phyloP scores from a whole-genome alignment of 306 rosid species.

The Citrullus colocynthis region DNA sequence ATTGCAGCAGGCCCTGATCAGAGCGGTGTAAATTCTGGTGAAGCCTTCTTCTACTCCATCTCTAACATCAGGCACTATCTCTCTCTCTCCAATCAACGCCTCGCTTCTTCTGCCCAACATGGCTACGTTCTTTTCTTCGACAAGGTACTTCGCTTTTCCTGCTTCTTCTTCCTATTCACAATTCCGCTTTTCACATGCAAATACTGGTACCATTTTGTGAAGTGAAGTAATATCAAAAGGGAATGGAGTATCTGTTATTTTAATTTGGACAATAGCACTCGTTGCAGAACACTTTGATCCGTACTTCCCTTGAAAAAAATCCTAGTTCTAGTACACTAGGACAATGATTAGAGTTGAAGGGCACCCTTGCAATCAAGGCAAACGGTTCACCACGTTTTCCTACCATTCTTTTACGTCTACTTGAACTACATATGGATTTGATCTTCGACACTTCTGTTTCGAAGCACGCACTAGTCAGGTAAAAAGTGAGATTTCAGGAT shows the following conservation, averaged over 20 bases:
- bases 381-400: not conserved
- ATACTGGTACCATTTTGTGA: not conserved
- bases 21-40: conserved; percentile 44
- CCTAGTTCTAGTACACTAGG: not conserved
- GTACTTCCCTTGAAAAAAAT: not conserved
- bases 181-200: not conserved
- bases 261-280: not conserved
- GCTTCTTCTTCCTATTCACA: not conserved
- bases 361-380: not conserved
- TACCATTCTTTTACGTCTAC: not conserved
- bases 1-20: conserved; percentile 37
- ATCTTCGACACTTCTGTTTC: not conserved
- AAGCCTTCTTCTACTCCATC: conserved; percentile 34
- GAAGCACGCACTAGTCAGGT: not conserved
- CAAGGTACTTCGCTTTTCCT: conserved; percentile 28
- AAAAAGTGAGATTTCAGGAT: not conserved
- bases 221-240: not conserved
- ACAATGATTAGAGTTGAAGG: not conserved
- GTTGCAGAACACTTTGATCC: not conserved
- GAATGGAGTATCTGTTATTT: not conserved
- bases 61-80: conserved; percentile 43
- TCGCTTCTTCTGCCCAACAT: conserved; percentile 28
- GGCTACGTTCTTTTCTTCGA: conserved; percentile 75
- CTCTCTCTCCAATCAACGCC: conserved; percentile 27
- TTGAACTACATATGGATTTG: not conserved